Evolutionary conservation across 805 yeast genomes (phyloP), one percentile per base, ranked within the genome.

Genomic region (Barnettozyma californica): DNA sequence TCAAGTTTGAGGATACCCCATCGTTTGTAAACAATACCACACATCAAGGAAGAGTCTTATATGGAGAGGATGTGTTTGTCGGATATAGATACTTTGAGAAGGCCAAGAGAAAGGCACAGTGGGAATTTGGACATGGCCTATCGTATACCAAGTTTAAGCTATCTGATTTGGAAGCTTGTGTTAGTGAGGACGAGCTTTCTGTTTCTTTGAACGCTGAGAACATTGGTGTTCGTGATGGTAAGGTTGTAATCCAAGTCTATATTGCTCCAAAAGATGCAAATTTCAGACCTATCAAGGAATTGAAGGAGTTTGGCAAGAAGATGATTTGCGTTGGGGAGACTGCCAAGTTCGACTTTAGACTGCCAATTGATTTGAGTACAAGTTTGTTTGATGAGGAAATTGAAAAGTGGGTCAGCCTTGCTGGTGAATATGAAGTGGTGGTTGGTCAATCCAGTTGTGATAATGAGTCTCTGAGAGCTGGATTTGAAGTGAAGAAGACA

Each of bases 51-150:
- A 65, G 74, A 46, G 78, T 74, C 31, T 57, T 75, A 48, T 83
- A 82, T 55, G 85, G 87, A 50, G 88, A 83, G 62, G 85, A 81
- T 57, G 76, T 82, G 41, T 81, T 70, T 60, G 77, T 81, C 45
- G 87, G 87, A 19, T 81, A 82, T 68, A 68, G 80, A 50, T 78
- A 66, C 66, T 83, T 78, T 63, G 86, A 82, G 56, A 76, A 75
- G 63, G 59, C 67, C 31, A 70, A 74, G 53, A 65, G 63, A 39
- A 69, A 69, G 25, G 80, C 76, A 6, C 66, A 74, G 43, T 81
- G 73, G 68, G 81, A 85, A 37, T 83, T 82, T 62, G 87, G 87
- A 5, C 71, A 63, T 55, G 87, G 87, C 41, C 70, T 81, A 51
- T 80, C 87, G 1, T 82, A 81, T 66, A 75, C 85, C 16, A 54